Conservation (phyloP, 75 land plant genomes). For the Adiantum capillusveneris region DNA sequence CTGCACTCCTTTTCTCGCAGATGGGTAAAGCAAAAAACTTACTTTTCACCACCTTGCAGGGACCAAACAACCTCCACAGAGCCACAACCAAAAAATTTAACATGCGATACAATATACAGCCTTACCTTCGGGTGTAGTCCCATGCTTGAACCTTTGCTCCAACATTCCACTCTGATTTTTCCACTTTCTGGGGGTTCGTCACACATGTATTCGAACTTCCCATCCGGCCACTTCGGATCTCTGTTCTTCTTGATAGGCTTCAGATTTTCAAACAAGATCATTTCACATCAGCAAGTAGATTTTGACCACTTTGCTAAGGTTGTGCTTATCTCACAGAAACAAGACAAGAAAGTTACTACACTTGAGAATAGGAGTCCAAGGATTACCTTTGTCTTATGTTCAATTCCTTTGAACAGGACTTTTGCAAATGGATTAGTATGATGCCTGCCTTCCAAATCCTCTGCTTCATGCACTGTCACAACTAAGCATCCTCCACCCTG, state of each 20-base stretch:
- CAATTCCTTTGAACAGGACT: conserved; percentile 56
- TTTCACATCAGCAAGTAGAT: no score
- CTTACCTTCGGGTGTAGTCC: conserved; percentile 38
- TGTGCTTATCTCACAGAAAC: no score
- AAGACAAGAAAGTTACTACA: no score
- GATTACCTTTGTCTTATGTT: conserved; percentile 62
- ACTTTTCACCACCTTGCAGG: no score
- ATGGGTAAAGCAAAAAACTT: no score
- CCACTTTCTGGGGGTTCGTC: conserved; percentile 67
- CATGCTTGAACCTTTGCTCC: conserved; percentile 33
- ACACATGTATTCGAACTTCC: conserved; percentile 51
- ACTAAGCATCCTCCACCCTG: conserved; percentile 76
- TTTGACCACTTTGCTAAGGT: no score
- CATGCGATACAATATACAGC: no score
- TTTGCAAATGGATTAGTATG: conserved; percentile 77
- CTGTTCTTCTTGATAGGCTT: conserved; percentile 71
- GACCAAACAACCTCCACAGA: no score
- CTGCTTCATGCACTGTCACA: conserved; percentile 56
- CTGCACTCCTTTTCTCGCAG: no score
- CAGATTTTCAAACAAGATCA: background rate
- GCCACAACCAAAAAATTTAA: no score
- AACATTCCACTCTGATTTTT: conserved; percentile 54
- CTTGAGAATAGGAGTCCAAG: no score
- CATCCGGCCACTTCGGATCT: conserved; percentile 75
- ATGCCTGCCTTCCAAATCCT: conserved; percentile 84